Base-by-base conservation (phyloP, 129 eudicot species). In the Centrapalus pauciflorus region DNA sequence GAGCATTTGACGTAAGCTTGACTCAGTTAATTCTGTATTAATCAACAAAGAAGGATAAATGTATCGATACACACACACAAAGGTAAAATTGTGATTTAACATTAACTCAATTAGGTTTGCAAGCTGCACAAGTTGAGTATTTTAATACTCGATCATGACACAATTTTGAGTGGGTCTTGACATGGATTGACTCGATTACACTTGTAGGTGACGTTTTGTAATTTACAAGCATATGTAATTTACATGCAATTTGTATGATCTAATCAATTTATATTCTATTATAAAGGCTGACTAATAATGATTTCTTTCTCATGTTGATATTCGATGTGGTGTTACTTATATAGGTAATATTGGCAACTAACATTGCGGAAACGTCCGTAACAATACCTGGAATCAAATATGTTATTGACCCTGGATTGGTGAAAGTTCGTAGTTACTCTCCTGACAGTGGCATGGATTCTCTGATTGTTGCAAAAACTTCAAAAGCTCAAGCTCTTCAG, bases 401-500 rank as follows among this genome's bases (percentile, higher is more conserved):
- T 67, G 99, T 93, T 50, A 79, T 86, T 66, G 99, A 93, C 75
- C 96, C 96, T 46, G 99, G 99, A 80, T 75, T 93, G 83, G 99
- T 93, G 73, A 93, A 93, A 84, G 89, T 86, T 67, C 95, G 95
- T 46, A 80, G 79, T 35, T 93, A 85, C 66, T 84, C 78, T 77
- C 84, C 99, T 51, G 82, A 79, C 14, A 83, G 83, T 29, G 98
- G 96, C 63, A 80, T 93, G 37, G 98, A 93, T 46, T 85, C 96
- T 7, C 69, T 93, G 69, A 77, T 82, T 17, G 77, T 90, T 80
- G 89, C 89, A 60, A 84, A 83, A 81, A 93, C 93, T 58, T 89
- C 99, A 14, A 93, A 93, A 81, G 95, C 99, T 63, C 99, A 93
- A 77, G 99, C 99, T 61, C 95, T 85, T 78, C 99, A 89, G 68